These are phyloP conservation scores for Cryptosporidium muris DNA, from an alignment of 169 alveolate species.

Conservation along the genomic window DNA sequence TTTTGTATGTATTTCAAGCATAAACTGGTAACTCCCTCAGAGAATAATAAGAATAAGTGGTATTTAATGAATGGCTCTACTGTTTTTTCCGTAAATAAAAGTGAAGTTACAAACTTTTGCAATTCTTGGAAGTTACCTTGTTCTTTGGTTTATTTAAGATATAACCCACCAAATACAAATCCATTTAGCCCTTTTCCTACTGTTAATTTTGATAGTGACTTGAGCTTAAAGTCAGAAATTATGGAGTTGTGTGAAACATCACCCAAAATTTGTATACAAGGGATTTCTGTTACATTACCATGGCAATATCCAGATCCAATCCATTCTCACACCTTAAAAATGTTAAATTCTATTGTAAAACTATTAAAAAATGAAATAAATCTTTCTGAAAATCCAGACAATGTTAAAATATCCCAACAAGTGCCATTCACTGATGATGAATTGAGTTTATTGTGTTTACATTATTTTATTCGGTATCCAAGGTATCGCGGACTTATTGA, in stretches of 20 bases:
- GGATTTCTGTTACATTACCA: constrained; percentile 8
- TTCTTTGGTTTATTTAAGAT: constrained; percentile 21
- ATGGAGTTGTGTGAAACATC: background rate
- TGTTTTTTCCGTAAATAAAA: constrained; percentile 29
- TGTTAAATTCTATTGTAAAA: constrained; percentile 13
- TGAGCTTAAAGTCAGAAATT: background rate
- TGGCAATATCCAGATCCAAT: constrained; percentile 42
- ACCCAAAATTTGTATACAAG: background rate
- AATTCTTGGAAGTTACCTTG: constrained; percentile 34
- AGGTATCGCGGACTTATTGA: constrained; percentile 15
- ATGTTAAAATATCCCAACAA: constrained; percentile 7
- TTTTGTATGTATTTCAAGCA: constrained; percentile 52
- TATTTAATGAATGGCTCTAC: constrained; percentile 42
- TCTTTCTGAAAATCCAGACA: constrained; percentile 37
- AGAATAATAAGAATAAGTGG: constrained; percentile 29
- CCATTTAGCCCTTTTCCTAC: constrained; percentile 3
- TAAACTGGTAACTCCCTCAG: constrained; percentile 9
- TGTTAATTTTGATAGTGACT: background rate
- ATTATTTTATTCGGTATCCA: constrained; percentile 46
- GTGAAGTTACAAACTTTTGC: constrained; percentile 15
- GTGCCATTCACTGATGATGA: constrained; percentile 13
- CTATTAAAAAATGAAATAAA: constrained; percentile 23
- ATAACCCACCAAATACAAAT: background rate
- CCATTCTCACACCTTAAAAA: constrained; percentile 23
- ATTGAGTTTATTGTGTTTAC: constrained; percentile 8